Evolutionary conservation across 371 early-diverging fungal species (phyloP), one percentile per base, ranked within the genome.

Genomic region (Mortierella sp.): DNA sequence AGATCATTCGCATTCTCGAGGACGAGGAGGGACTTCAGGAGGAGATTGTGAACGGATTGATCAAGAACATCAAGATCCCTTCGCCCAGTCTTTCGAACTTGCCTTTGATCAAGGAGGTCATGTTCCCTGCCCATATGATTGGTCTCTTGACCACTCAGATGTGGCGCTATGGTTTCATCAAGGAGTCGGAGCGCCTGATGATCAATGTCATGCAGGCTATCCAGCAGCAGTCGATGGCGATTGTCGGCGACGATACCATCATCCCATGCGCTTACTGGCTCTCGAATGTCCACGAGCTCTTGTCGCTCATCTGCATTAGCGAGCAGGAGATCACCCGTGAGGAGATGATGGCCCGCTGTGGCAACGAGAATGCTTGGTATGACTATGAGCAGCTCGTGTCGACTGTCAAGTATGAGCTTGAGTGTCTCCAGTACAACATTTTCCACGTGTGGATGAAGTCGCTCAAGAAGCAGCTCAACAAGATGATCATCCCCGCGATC

Each of bases 121-220:
- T 97, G 66, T 96, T 96, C 90, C 96, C 96, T 0, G 95, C 96
- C 16, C 96, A 96, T 67, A 82, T 95, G 57, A 95, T 96, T 60
- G 94, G 95, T 37, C 74, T 89, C 66, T 88, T 89, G 71, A 88
- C 93, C 43, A 91, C 91, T 43, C 93, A 95, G 81, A 89, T 95
- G 91, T 90, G 94, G 87, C 88, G 91, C 70, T 86, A 89, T 80
- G 93, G 95, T 55, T 86, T 94, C 67, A 83, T 89, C 51, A 83
- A 84, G 2, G 90, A 93, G 58, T 94, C 95, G 66, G 91, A 92
- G 61, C 83, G 87, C 18, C 80, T 96, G 51, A 82, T 96, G 68
- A 86, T 91, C 72, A 92, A 92, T 60, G 92, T 92, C 21, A 94
- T 95, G 87, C 90, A 92, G 70, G 89, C 94, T 0, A 87, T 95